Evolutionary conservation across 768 basidiomycete species (phyloP), one percentile per base, ranked within the genome.

Genomic region (Boletellus sp.): DNA sequence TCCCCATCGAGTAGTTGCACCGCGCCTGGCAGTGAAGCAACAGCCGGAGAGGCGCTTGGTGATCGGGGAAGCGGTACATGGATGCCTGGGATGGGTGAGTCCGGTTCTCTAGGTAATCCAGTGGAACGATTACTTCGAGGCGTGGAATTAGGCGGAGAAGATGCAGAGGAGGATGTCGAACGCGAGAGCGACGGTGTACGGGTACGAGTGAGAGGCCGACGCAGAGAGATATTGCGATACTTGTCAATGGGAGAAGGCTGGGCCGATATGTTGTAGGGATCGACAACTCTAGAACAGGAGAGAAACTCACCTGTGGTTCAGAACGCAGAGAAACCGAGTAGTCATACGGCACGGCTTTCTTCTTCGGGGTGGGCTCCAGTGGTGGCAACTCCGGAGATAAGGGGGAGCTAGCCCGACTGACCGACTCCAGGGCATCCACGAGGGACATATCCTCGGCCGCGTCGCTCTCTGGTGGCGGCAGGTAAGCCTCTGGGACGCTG

Each of bases 121-220:
- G 74, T 52, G 4, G 83, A 83, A 35, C 70, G 71, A 48, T 68
- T 76, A 50, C 81, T 84, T 12, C 73, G 74, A 20, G 85, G 85
- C 2, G 85, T 87, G 3, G 85, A 83, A 54, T 85, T 76, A 1
- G 79, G 65, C 0, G 83, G 77, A 5, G 83, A 85, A 11, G 84
- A 81, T 0, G 24, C 45, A 1, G 75, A 72, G 20, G 74, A 74
- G 1, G 81, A 77, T 0, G 77, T 75, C 1, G 83, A 85, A 44
- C 77, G 78, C 8, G 85, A 78, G 9, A 87, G 72, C 2, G 85
- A 86, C 5, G 85, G 85, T 5, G 84, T 86, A 23, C 85, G 79
- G 17, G 73, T 72, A 24, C 81, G 75, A 17, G 73, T 59, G 33
- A 74, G 60, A 16, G 78, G 74, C 48, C 74, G 75, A 28, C 84